These are phyloP conservation scores for Pycnococcus provasolii DNA, from an alignment of 139 green algal species.

Conservation along the genomic window DNA sequence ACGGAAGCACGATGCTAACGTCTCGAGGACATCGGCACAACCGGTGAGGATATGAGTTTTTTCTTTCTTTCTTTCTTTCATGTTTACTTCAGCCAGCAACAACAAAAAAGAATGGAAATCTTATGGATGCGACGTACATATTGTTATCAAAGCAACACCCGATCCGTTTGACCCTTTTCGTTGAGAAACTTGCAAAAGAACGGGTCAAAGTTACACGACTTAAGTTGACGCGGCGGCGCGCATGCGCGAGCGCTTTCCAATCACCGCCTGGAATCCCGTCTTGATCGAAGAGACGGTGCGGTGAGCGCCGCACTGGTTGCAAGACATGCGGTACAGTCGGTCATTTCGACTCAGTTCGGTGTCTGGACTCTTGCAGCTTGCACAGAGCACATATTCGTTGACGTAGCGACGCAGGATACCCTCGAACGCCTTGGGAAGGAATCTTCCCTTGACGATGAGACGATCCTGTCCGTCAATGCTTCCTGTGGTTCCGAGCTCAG, in stretches of 20 bases:
- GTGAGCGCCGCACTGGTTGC: conserved; percentile 59
- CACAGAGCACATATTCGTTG: conserved; percentile 96
- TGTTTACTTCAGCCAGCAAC: too few relatives aligned
- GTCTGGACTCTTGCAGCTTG: conserved; percentile 89
- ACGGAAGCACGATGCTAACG: too few relatives aligned
- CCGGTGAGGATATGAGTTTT: too few relatives aligned
- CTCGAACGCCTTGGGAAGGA: conserved; percentile 96
- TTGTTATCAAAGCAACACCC: too few relatives aligned
- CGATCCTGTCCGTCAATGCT: conserved; percentile 81
- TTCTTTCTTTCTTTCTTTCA: too few relatives aligned
- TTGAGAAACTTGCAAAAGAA: too few relatives aligned
- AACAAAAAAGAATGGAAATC: too few relatives aligned
- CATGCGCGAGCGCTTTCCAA: conserved; percentile 22
- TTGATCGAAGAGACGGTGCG: conserved; percentile 85
- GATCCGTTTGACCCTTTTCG: too few relatives aligned
- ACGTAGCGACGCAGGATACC: conserved; percentile 91
- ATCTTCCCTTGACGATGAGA: conserved; percentile 92
- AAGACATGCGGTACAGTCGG: conserved; percentile 13
- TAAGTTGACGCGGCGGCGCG: too few relatives aligned
- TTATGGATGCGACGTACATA: too few relatives aligned
- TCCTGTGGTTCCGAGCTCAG: conserved; percentile 73
- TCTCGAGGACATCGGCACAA: too few relatives aligned
- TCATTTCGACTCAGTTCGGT: conserved; percentile 42
- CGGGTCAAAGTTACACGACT: too few relatives aligned
- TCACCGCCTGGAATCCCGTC: conserved; percentile 79